Evolutionary conservation across 352 stramenopile species (phyloP), one percentile per base, ranked within the genome.

Genomic region (Globisporangium heterothallicum): DNA sequence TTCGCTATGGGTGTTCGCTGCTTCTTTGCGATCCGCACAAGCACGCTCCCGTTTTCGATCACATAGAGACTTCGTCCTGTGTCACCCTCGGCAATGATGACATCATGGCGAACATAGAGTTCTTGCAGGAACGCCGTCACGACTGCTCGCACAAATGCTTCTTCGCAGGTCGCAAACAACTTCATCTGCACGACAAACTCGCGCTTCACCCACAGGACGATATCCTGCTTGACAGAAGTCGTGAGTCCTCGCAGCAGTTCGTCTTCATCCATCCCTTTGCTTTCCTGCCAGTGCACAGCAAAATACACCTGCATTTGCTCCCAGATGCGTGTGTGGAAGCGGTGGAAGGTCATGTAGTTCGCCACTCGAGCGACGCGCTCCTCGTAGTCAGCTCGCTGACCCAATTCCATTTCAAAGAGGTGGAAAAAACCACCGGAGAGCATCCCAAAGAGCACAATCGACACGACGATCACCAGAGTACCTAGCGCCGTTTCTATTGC

Each of bases 1-100:
- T 34, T n/a, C 30, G 30, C 30, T 13, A 13, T 36, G 3, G 6
- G 30, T 3, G 30, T 26, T 1, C 24, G 30, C 8, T 26, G 32
- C 4, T 52, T 62, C 19, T 66, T 72, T 3, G 56, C 58, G 36
- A 58, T 45, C 10, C 59, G 61, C 1, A 78, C 64, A 6, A 62
- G 59, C 1, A 80, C 63, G 5, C 49, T 50, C 10, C 80, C 78
- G 34, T 53, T 83, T 49, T 88, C 78, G 34, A 89, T 81, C 19
- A 85, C 75, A 50, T 85, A 88, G 18, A 88, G 60, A 44, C 70
- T 85, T 34, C 77, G 64, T 27, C 68, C 72, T 9, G 64, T 68
- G 52, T 88, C 74, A 0, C 76, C 80, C 24, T 80, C 65, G 21
- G 72, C 62, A 49, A 88, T 91, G 58, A 91, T 87, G 9, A 88